Conservation (phyloP, 106 monocot genomes). For the Xerophyta viscosa region DNA sequence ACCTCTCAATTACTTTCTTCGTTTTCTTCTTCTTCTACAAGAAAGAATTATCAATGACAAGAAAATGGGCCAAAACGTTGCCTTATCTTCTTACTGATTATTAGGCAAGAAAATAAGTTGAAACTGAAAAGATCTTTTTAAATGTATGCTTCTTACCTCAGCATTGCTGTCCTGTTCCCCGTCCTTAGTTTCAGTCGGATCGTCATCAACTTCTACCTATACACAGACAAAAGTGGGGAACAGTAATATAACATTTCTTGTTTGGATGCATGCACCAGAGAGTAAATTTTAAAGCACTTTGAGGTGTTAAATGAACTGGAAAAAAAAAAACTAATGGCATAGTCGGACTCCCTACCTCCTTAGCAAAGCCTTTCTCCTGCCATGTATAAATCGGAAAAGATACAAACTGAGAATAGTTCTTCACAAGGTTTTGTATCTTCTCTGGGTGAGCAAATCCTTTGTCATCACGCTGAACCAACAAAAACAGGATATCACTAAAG, state of each 20-base stretch:
- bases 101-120: background rate
- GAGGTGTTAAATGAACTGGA: background rate
- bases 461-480: conserved; percentile 12
- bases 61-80: background rate
- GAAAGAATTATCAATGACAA: background rate
- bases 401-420: conserved; percentile 99
- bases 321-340: background rate
- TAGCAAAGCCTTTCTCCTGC: conserved; percentile 95
- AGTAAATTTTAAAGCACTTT: too few relatives aligned
- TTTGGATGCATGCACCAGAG: too few relatives aligned
- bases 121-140: too few relatives aligned
- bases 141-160: too few relatives aligned
- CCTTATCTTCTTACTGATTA: too few relatives aligned
- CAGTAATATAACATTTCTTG: too few relatives aligned
- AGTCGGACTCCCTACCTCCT: conserved; percentile 47
- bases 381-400: conserved; percentile 95
- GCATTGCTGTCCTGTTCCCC: conserved; percentile 39
- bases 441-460: conserved; percentile 95
- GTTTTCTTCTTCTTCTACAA: conserved; percentile 90
- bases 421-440: conserved; percentile 86
- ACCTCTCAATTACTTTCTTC: conserved; percentile 85
- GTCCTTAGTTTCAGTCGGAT: conserved; percentile 59
- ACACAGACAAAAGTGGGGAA: too few relatives aligned
- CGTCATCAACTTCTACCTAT: conserved; percentile 95
- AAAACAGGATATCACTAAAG: background rate